Conservation (phyloP, 257 asterid species). For the Petrea volubilis region DNA sequence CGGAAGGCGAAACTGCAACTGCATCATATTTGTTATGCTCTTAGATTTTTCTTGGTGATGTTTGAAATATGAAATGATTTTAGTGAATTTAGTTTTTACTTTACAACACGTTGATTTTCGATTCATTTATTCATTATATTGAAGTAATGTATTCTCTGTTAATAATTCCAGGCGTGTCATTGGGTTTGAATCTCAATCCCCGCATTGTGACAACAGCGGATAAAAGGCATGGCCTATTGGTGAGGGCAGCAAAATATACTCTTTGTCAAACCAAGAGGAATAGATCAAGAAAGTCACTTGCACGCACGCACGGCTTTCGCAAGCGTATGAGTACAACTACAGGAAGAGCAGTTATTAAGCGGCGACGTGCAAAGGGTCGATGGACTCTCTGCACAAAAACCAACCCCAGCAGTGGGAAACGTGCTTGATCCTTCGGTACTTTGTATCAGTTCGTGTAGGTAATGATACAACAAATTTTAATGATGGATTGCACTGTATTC, state of each 20-base stretch:
- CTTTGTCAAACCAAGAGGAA: conserved; percentile 83
- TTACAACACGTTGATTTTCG: too few relatives aligned
- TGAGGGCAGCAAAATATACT: conserved; percentile 48
- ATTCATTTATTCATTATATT: too few relatives aligned
- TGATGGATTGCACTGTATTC: conserved; percentile 6
- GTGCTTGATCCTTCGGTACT: too few relatives aligned
- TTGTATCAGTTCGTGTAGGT: conserved; percentile 36
- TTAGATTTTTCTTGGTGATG: too few relatives aligned
- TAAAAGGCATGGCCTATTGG: conserved; percentile 61
- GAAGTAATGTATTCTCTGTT: too few relatives aligned
- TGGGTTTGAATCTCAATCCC: conserved; percentile 45
- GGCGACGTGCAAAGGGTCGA: conserved; percentile 90
- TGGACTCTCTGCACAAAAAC: conserved; percentile 76
- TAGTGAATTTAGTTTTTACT: too few relatives aligned
- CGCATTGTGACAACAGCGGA: conserved; percentile 28
- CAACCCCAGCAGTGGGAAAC: conserved; percentile 17
- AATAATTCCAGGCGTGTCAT: conserved; percentile 24
- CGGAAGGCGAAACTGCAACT: neutral
- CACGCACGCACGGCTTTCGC: conserved; percentile 90
- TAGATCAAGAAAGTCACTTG: conserved; percentile 85
- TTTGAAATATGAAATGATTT: too few relatives aligned
- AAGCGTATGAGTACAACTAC: conserved; percentile 88
- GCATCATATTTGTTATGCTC: neutral
- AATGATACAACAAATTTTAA: neutral
- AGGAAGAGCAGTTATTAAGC: conserved; percentile 71